A percentile compares a stretch with the other conserved stretches of the same genome.
Evolutionary conservation across 148 eudicot species (phyloP).

Genomic region (Polygonum maritimum): DNA sequence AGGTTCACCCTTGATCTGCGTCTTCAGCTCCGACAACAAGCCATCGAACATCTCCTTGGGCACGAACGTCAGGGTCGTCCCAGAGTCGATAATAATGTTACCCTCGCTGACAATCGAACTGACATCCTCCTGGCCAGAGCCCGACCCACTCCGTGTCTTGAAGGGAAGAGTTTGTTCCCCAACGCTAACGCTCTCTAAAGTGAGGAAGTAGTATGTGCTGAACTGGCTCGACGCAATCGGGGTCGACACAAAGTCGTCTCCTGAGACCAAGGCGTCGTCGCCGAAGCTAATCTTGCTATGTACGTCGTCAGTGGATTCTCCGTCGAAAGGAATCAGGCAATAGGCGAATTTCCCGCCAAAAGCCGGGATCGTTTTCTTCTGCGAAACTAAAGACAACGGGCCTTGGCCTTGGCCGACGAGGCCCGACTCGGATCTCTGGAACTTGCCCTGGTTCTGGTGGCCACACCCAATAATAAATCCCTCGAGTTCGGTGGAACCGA

Average conservation of each 20-base stretch:
- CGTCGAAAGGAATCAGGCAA: conserved; percentile 20
- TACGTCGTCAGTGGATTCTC: not conserved
- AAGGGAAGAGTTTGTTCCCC: conserved; percentile 16
- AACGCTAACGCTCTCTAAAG: conserved; percentile 26
- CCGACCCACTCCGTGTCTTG: not conserved
- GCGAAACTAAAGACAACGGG: conserved; percentile 20
- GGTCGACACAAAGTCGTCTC: conserved; percentile 34
- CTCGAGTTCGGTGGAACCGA: not conserved
- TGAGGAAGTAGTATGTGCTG: conserved; percentile 34
- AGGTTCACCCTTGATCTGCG: conserved; percentile 1
- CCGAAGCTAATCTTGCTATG: conserved; percentile 53
- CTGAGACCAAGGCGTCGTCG: conserved; percentile 19
- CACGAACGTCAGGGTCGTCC: conserved; percentile 50
- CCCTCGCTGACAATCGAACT: conserved; percentile 16
- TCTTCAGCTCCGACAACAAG: conserved; percentile 11
- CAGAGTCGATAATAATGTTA: conserved; percentile 73
- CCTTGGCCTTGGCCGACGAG: conserved; percentile 32
- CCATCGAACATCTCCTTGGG: conserved; percentile 12
- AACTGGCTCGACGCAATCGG: conserved; percentile 20
- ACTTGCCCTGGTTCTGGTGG: conserved; percentile 12
- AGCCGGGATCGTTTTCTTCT: not conserved
- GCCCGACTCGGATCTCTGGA: conserved; percentile 7
- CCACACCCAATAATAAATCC: conserved; percentile 21
- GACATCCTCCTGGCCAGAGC: not conserved
- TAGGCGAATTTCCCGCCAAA: conserved; percentile 32